Percentiles rank a stretch among this genome's conserved stretches.
Conservation (phyloP, 1,284 basidiomycete species). For the Peniophora sp. region DNA sequence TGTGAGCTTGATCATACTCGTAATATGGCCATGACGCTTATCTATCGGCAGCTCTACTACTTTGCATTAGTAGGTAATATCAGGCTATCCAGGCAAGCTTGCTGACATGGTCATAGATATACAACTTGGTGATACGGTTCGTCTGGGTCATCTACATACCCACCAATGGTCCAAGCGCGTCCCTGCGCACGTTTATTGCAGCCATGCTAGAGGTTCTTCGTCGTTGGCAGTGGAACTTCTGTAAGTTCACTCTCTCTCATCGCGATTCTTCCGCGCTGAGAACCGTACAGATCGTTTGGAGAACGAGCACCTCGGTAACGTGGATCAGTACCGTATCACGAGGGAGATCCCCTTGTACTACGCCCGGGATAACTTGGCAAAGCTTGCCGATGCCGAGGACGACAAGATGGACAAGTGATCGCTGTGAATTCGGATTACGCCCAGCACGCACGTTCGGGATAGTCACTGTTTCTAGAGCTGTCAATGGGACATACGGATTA, state of each 20-base stretch:
- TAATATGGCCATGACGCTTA: conserved; percentile 1
- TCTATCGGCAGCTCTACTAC: conserved; percentile 53
- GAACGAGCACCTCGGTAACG: conserved; percentile 82
- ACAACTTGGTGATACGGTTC: conserved; percentile 74
- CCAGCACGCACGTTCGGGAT: no score
- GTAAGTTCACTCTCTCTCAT: conserved; percentile 30
- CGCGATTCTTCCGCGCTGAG: conserved; percentile 1
- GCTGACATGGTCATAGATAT: conserved; percentile 31
- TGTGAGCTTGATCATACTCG: conserved; percentile 31
- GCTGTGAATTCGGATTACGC: no score
- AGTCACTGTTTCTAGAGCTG: no score
- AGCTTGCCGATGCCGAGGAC: conserved; percentile 28
- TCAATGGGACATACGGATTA: no score
- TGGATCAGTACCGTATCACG: conserved; percentile 80
- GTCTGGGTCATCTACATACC: conserved; percentile 80
- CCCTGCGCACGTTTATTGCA: conserved; percentile 60
- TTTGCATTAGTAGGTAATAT: conserved; percentile 51
- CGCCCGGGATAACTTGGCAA: conserved; percentile 35
- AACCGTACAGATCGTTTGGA: conserved; percentile 59
- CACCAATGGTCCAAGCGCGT: conserved; percentile 34
- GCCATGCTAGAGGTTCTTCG: conserved; percentile 75
- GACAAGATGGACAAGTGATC: conserved; percentile 21
- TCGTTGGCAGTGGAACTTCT: conserved; percentile 90
- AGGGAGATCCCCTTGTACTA: conserved; percentile 75
- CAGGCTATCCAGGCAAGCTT: neutral